Evolutionary conservation across 768 basidiomycete species (phyloP).

Genomic region (Obba rivulosa): DNA sequence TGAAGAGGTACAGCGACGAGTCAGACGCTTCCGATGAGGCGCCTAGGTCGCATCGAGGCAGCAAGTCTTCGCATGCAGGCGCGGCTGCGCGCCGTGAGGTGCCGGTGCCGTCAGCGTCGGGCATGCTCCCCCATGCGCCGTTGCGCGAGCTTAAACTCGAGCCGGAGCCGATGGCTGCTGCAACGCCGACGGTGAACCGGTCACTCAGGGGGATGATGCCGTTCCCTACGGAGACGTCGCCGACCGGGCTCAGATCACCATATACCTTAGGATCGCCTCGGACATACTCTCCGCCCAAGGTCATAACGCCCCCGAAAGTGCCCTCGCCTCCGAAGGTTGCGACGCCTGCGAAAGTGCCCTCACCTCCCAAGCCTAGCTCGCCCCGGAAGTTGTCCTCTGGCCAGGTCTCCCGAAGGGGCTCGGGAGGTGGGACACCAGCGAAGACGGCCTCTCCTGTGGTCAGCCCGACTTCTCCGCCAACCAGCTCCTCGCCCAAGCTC

Average conservation of each 20-base stretch:
- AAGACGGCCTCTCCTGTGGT: conserved; percentile 18
- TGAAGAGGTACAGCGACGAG: conserved; percentile 22
- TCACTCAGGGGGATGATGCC: conserved; percentile 13
- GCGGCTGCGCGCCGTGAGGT: conserved; percentile 10
- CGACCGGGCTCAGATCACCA: conserved; percentile 22
- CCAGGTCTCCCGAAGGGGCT: conserved; percentile 14
- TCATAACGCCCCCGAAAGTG: conserved; percentile 6
- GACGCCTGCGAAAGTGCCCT: conserved; percentile 9
- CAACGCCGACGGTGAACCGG: conserved; percentile 14
- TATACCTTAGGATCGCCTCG: conserved; percentile 23
- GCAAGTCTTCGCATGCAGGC: conserved; percentile 2
- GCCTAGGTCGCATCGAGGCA: conserved; percentile 1
- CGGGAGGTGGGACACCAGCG: conserved; percentile 11
- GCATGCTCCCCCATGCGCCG: conserved; percentile 18
- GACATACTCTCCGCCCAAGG: conserved; percentile 21
- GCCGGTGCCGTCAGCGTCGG: conserved; percentile 5
- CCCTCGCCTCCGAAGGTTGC: conserved; percentile 15
- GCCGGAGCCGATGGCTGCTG: conserved; percentile 17
- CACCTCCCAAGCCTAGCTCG: conserved; percentile 7
- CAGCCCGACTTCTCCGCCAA: conserved; percentile 12
- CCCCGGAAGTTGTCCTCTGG: conserved; percentile 8
- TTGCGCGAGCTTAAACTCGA: conserved; percentile 18
- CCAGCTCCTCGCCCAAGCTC: conserved; percentile 18
- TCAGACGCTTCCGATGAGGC: background rate
- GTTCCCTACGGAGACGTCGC: conserved; percentile 24